Evolutionary conservation across 164 flowering plant genomes (phyloP), one percentile per base, ranked within the genome.

Genomic region (Nymphaea colorata): DNA sequence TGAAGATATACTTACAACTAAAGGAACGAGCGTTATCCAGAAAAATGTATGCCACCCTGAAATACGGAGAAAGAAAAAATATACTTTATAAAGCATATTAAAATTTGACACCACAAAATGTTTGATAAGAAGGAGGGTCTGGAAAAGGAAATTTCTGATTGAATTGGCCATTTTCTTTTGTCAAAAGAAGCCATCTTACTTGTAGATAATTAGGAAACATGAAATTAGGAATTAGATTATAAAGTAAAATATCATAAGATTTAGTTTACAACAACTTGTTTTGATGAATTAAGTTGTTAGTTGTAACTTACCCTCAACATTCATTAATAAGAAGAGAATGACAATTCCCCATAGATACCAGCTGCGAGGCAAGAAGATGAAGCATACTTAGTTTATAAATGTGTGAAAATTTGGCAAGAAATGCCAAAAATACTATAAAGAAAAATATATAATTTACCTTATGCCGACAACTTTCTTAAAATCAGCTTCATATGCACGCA

Each of bases 291-390:
- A 25, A 25, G 36, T 25, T 42, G 41, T n/a, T n/a, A 53, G 62
- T 42, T 42, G 41, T 18, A 68, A 8, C 81, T 77, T 82, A 87
- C 98, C 98, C 73, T 76, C 77, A 61, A 93, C 70, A 72, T 93
- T 87, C 71, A 93, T 76, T 78, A 87, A 80, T 86, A 93, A 81
- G 77, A 90, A 93, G 17, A 89, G 15, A 67, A 93, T 87, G 59
- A 89, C 89, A 76, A 93, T 89, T 43, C 86, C 72, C 95, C 95
- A 89, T 42, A 89, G 85, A 74, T 83, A 86, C 92, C 90, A 87
- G 74, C 92, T 89, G 77, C 74, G 69, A 45, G 25, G 6, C 62
- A 60, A 25, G 51, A 17, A 17, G 17, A 63, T 62, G 12, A 64
- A 60, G 61, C 3, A 45, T 15, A 18, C 41, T 15, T 43, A 44